A percentile compares a stretch with the other conserved stretches of the same genome.
Evolutionary conservation across 257 asterid species (phyloP).

Genomic region (Rubia yunnanensis): DNA sequence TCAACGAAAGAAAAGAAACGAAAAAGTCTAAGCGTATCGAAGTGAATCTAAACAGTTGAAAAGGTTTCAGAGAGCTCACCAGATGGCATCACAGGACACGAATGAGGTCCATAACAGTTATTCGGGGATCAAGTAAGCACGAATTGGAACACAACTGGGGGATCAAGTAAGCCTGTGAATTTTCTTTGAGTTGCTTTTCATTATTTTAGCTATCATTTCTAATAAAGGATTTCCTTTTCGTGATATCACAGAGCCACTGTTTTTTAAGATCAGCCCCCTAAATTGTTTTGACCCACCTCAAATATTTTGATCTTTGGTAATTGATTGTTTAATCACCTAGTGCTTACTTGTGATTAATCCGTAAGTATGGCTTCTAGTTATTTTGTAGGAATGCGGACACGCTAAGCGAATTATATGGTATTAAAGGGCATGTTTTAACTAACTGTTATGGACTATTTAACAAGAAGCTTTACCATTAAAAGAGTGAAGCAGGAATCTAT

Average conservation of each 20-base stretch:
- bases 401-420: slow-evolving; percentile 49
- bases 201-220: slow-evolving; percentile 10
- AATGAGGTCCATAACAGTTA: too few relatives aligned
- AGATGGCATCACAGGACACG: too few relatives aligned
- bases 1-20: too few relatives aligned
- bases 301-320: not conserved
- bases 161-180: slow-evolving; percentile 47
- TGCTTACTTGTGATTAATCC: slow-evolving; percentile 21
- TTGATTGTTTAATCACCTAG: slow-evolving; percentile 15
- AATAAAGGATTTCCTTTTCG: slow-evolving; percentile 10
- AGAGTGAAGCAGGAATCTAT: too few relatives aligned
- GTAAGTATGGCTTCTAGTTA: slow-evolving; percentile 43
- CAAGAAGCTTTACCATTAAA: too few relatives aligned
- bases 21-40: too few relatives aligned
- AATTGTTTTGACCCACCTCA: slow-evolving; percentile 68
- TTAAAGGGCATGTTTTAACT: too few relatives aligned
- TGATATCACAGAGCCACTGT: slow-evolving; percentile 63
- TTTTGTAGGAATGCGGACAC: slow-evolving; percentile 65
- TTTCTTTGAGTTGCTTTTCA: not conserved
- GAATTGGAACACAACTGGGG: slow-evolving; percentile 96
- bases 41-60: too few relatives aligned
- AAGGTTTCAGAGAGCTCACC: too few relatives aligned
- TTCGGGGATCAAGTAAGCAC: too few relatives aligned
- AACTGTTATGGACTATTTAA: too few relatives aligned
- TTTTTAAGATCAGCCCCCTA: slow-evolving; percentile 92